These are phyloP conservation scores for Microbotryum violaceum DNA, from an alignment of 1,284 basidiomycete species.

Conservation along the genomic window DNA sequence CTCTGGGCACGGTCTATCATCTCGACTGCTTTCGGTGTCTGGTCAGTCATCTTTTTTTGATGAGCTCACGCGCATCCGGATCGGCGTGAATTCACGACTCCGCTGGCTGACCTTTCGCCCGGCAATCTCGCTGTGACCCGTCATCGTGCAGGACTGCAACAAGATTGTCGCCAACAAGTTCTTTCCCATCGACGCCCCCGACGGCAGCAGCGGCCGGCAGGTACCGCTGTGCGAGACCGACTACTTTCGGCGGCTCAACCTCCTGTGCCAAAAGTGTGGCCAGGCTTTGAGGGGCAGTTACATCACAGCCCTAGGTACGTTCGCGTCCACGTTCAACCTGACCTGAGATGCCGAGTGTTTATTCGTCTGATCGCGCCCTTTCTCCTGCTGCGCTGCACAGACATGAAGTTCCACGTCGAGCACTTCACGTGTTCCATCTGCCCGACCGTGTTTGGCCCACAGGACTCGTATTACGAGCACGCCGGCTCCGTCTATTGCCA, in stretches of 20 bases:
- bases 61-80: background rate
- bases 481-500: slow-evolving; percentile 92
- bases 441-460: slow-evolving; percentile 89
- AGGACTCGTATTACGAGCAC: slow-evolving; percentile 99
- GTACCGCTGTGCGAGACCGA: slow-evolving; percentile 95
- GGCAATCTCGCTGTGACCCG: background rate
- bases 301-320: slow-evolving; percentile 96
- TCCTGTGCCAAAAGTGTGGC: slow-evolving; percentile 94
- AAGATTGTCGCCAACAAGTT: slow-evolving; percentile 96
- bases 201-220: slow-evolving; percentile 55
- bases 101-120: background rate
- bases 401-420: slow-evolving; percentile 98
- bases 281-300: slow-evolving; percentile 93
- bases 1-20: slow-evolving; percentile 89
- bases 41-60: slow-evolving; percentile 48
- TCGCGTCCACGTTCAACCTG: background rate
- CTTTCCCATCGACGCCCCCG: slow-evolving; percentile 87
- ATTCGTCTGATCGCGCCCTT: background rate
- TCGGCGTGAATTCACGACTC: background rate
- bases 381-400: slow-evolving; percentile 44
- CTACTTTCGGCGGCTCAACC: slow-evolving; percentile 90
- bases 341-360: background rate
- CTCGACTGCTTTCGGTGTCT: slow-evolving; percentile 94
- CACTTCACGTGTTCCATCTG: slow-evolving; percentile 99
- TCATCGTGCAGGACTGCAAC: slow-evolving; percentile 72